Conservation (phyloP, 2,329 filamentous ascomycete species). For the Ceratocystis cacaofunesta region DNA sequence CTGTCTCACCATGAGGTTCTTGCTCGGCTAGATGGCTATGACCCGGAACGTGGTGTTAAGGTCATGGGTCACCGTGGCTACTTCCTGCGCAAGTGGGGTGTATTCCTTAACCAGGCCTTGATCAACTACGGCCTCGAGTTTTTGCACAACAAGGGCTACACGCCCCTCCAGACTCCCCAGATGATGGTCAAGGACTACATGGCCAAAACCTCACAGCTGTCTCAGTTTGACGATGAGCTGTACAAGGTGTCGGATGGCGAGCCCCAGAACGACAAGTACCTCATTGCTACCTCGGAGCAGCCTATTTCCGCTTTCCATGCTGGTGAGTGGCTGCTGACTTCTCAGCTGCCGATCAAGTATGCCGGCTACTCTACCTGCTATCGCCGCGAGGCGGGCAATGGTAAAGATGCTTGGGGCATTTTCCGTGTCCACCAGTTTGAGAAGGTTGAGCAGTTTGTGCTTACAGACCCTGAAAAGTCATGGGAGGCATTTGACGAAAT, state of each 20-base stretch:
- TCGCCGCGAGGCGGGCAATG: slow-evolving; percentile 78
- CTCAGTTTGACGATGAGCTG: slow-evolving; percentile 93
- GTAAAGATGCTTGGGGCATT: slow-evolving; percentile 91
- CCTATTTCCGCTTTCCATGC: slow-evolving; percentile 86
- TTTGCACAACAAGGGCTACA: slow-evolving; percentile 66
- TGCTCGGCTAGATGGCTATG: slow-evolving; percentile 74
- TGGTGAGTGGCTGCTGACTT: slow-evolving; percentile 77
- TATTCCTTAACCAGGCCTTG: slow-evolving; percentile 75
- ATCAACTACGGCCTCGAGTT: slow-evolving; percentile 93
- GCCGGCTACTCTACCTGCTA: slow-evolving; percentile 92
- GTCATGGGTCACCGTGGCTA: slow-evolving; percentile 90
- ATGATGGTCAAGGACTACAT: slow-evolving; percentile 94
- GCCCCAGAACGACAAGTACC: slow-evolving; percentile 71
- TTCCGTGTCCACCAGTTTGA: slow-evolving; percentile 98
- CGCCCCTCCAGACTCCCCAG: slow-evolving; percentile 69
- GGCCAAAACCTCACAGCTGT: slow-evolving; percentile 94
- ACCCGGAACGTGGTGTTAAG: slow-evolving; percentile 84
- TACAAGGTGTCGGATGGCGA: slow-evolving; percentile 92
- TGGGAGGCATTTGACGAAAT: slow-evolving; percentile 91
- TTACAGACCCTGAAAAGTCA: slow-evolving; percentile 74
- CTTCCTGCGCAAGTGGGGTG: slow-evolving; percentile 76
- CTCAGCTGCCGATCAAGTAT: slow-evolving; percentile 80
- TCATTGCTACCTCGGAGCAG: slow-evolving; percentile 75
- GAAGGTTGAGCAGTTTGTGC: slow-evolving; percentile 73
- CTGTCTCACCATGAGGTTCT: slow-evolving; percentile 95